Base-by-base conservation (phyloP, 176 grass and related monocot species). In the Microstegium vimineum region DNA sequence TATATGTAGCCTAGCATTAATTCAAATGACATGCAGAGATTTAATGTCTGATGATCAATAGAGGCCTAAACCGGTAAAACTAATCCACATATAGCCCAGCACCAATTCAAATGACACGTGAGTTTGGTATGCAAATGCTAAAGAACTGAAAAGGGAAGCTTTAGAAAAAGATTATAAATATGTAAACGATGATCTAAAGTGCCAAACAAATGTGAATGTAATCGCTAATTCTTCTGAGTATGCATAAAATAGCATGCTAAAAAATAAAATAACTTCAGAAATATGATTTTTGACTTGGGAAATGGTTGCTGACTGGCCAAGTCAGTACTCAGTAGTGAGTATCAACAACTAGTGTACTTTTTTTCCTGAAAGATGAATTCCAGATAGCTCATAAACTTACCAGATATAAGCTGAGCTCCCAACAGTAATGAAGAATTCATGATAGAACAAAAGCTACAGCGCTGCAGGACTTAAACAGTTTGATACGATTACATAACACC, bases 391-490 rank as follows among this genome's bases (percentile, higher is more conserved):
- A 28, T 66, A 32, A 79, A 74, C 46, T 66, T 17, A 74, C 56
- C 56, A 60, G 56, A 26, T 60, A 57, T 11, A 57, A 60, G 23
- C 56, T 26, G n/a, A 60, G 56, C 56, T 26, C 56, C n/a, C n/a
- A 26, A 26, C 56, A 60, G 10, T 10, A 4, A 60, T 60, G 56
- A 60, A 60, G 56, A 60, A 60, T 77, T 69, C 38, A 28, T 78
- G 66, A 56, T 42, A 69, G 9, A 72, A n/a, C 18, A 52, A 71
- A 71, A 71, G 23, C 33, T 71, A 33, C 4, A 77, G 38, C 3
- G 15, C 52, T 71, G 73, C 65, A 67, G 23, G 71, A 71, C 64
- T 76, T 77, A 71, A 18, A 34, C 56, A 75, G 59, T 70, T 75
- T 81, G 28, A 27, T 69, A 41, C 33, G 9, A 71, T 63, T 20